Percentiles rank a stretch among this genome's conserved stretches.
Evolutionary conservation across 495 filamentous ascomycete species (phyloP).

Genomic region (Friedmanniomyces endolithicus): DNA sequence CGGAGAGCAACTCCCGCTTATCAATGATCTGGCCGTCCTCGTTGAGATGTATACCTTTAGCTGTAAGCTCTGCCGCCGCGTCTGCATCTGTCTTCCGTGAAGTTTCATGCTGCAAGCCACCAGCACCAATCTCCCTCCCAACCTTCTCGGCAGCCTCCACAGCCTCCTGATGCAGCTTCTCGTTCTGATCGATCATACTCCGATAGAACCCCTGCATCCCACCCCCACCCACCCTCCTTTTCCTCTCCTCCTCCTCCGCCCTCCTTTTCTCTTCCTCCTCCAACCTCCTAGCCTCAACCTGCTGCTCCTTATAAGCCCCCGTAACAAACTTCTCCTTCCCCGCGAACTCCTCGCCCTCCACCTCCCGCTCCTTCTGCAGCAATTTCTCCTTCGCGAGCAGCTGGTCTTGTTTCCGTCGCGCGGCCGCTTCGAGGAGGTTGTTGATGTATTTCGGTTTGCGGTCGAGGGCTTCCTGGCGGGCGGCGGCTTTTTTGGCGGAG

Average conservation of each 20-base stretch:
- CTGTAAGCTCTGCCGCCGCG: slow-evolving; percentile 59
- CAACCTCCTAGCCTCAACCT: slow-evolving; percentile 63
- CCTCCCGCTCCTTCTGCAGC: slow-evolving; percentile 75
- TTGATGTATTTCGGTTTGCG: slow-evolving; percentile 73
- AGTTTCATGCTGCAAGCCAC: slow-evolving; percentile 21
- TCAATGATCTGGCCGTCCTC: slow-evolving; percentile 92
- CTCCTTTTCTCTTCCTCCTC: slow-evolving; percentile 68
- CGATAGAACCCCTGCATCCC: slow-evolving; percentile 86
- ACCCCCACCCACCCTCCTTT: slow-evolving; percentile 42
- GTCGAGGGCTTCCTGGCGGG: slow-evolving; percentile 33
- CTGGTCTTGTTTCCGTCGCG: slow-evolving; percentile 77
- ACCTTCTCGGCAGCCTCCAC: slow-evolving; percentile 50
- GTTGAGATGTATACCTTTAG: slow-evolving; percentile 60
- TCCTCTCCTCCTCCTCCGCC: slow-evolving; percentile 57
- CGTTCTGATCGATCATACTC: slow-evolving; percentile 63
- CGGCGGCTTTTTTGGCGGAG: slow-evolving; percentile 25
- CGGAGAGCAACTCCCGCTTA: slow-evolving; percentile 77
- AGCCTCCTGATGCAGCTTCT: slow-evolving; percentile 56
- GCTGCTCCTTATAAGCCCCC: slow-evolving; percentile 85
- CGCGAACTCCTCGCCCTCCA: slow-evolving; percentile 83
- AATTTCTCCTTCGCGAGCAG: slow-evolving; percentile 78
- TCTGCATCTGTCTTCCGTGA: slow-evolving; percentile 55
- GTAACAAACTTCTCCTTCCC: slow-evolving; percentile 98
- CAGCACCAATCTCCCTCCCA: slow-evolving; percentile 16
- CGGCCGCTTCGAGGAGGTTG: slow-evolving; percentile 64